Conservation (phyloP, 345 rosid genomes). For the Raphanus sativus region DNA sequence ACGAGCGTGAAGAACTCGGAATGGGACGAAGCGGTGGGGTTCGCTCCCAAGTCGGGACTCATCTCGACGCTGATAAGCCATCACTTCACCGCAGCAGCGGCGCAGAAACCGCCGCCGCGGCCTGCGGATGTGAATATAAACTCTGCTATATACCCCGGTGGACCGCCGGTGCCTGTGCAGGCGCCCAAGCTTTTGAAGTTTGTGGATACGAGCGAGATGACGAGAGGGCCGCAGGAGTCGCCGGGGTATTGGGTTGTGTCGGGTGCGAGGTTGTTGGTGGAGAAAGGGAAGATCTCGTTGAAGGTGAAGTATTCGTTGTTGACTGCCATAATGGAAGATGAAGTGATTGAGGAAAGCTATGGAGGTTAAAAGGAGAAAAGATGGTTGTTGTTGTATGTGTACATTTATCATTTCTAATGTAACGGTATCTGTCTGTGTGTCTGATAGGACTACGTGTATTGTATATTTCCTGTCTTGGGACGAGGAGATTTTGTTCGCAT, state of each 20-base stretch:
- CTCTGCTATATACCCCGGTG: conserved; percentile 90
- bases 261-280: conserved; percentile 79
- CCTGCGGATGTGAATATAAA: conserved; percentile 91
- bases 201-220: conserved; percentile 89
- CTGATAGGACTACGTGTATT: conserved; percentile 7
- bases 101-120: conserved; percentile 65
- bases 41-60: conserved; percentile 76
- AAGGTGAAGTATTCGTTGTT: conserved; percentile 87
- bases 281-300: conserved; percentile 85
- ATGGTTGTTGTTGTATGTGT: conserved; percentile 7
- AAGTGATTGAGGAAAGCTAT: conserved; percentile 37
- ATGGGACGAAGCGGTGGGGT: conserved; percentile 89
- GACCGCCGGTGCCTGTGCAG: conserved; percentile 87
- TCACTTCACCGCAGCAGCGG: conserved; percentile 65
- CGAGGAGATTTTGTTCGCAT: neutral
- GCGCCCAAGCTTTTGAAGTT: conserved; percentile 85
- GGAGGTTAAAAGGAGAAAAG: neutral
- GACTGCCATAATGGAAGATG: conserved; percentile 61
- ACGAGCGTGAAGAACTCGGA: conserved; percentile 57
- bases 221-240: conserved; percentile 85
- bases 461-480: conserved; percentile 18
- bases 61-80: conserved; percentile 91
- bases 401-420: conserved; percentile 29
- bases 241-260: conserved; percentile 99
- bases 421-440: conserved; percentile 13